phyloP scores from a whole-genome alignment of 1,139 yeast species.

The Kluyveromyces sp. region DNA sequence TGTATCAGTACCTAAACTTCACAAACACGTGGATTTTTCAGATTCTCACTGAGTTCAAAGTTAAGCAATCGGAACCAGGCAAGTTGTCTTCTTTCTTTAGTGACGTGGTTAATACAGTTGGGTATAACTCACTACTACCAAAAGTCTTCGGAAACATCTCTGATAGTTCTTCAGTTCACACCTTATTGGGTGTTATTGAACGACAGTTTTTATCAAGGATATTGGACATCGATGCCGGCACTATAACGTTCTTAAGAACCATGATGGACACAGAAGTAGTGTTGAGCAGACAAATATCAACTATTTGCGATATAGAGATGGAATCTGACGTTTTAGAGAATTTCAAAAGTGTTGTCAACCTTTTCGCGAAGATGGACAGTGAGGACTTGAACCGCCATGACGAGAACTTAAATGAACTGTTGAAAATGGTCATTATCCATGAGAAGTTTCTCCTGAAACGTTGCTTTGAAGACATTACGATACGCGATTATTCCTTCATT shows the following conservation, averaged over 20 bases:
- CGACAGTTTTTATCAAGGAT: constrained; percentile 22
- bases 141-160: constrained; percentile 24
- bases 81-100: constrained; percentile 17
- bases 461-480: constrained; percentile 11
- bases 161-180: constrained; percentile 12
- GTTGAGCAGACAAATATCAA: constrained; percentile 19
- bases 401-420: constrained; percentile 18
- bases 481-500: constrained; percentile 11
- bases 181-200: constrained; percentile 22
- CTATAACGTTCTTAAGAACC: constrained; percentile 15
- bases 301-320: constrained; percentile 13
- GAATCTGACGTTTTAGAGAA: constrained; percentile 15
- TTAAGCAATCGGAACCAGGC: constrained; percentile 10
- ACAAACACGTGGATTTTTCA: constrained; percentile 30
- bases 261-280: constrained; percentile 22
- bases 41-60: constrained; percentile 21
- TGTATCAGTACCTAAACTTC: constrained; percentile 24
- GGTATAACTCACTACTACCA: constrained; percentile 23
- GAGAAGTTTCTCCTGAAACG: constrained; percentile 23
- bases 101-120: constrained; percentile 18
- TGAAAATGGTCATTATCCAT: constrained; percentile 28
- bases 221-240: constrained; percentile 10
- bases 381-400: constrained; percentile 13
- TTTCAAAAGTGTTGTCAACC: constrained; percentile 13
- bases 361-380: constrained; percentile 13